A percentile compares a stretch with the other conserved stretches of the same genome.
Conservation (phyloP, 345 rosid species). For the Orychophragmus violaceus region DNA sequence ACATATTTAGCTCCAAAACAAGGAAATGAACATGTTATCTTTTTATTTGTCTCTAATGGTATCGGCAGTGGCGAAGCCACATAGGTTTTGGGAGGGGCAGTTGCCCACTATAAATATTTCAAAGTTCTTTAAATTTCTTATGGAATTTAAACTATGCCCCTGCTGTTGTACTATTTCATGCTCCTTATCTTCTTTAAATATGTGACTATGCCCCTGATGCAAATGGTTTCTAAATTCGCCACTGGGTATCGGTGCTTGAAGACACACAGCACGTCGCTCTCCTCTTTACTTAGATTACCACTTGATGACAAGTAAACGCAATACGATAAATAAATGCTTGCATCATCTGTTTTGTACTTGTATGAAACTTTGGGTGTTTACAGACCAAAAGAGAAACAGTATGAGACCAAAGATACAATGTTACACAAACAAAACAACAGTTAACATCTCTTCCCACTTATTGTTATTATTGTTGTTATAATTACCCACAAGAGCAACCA, state of each 20-base stretch:
- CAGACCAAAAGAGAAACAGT: not conserved
- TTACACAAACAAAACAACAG: not conserved
- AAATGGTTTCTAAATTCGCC: too few relatives aligned
- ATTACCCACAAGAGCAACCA: not conserved
- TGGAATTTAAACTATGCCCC: too few relatives aligned
- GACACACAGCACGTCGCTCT: not conserved
- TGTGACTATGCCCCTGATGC: too few relatives aligned
- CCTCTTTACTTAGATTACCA: slow-evolving; percentile 9
- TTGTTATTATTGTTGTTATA: not conserved
- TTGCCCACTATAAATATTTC: too few relatives aligned
- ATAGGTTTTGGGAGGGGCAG: too few relatives aligned
- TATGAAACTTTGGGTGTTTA: not conserved
- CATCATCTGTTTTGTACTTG: slow-evolving; percentile 21
- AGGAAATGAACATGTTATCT: not conserved
- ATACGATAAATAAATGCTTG: not conserved
- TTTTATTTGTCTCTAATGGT: too few relatives aligned
- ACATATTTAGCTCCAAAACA: not conserved
- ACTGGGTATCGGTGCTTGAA: not conserved
- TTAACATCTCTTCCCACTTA: not conserved
- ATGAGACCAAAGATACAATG: not conserved
- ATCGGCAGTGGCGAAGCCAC: too few relatives aligned
- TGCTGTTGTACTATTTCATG: too few relatives aligned
- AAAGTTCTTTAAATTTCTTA: too few relatives aligned
- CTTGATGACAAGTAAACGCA: not conserved
- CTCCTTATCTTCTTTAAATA: too few relatives aligned